Base-by-base conservation (phyloP, 2,329 filamentous ascomycete genomes). In the Colletotrichum agaves region DNA sequence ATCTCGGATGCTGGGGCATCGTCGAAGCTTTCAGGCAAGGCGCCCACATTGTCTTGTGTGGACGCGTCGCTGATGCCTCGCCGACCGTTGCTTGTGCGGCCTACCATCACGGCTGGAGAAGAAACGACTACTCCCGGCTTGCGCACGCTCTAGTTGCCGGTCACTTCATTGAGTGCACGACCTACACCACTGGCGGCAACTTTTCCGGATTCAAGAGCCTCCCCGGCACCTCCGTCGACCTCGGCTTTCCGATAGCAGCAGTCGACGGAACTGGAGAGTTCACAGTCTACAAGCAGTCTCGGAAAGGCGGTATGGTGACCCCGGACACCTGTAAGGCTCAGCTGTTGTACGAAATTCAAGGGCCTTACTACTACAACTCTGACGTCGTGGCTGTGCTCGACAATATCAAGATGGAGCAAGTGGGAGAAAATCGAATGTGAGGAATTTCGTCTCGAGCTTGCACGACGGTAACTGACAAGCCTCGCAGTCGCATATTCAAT, bases 141-240 rank as follows among this genome's bases (percentile, higher is more conserved):
- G 84, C 84, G 1, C 80, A 81, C 0, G 75, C 81, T 0, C 71
- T 85, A 1, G 76, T 85, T 17, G 82, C 81, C 1, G 83, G 82
- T 1, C 82, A 85, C 74, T 72, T 85, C 15, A 84, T 85, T 61
- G 83, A 86, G 70, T 85, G 83, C 72, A 82, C 80, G 3, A 78
- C 81, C 0, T 87, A 87, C 69, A 80, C 83, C 5, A 85, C 83
- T 1, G 85, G 85, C 0, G 81, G 77, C 0, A 87, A 87, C 64
- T 87, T 86, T 60, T 78, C 83, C 0, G 85, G 84, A 1, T 81
- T 82, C 67, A 79, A 81, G 61, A 76, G 81, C 11, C 80, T 81
- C 55, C 61, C 74, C 0, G 78, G 83, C 1, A 71, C 39, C 23
- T 56, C 39, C 1, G 33, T 74, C 0, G 79, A 83, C 56, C 77